Evolutionary conservation across 805 yeast genomes (phyloP).

Genomic region (Zygoascus biomembranicola): DNA sequence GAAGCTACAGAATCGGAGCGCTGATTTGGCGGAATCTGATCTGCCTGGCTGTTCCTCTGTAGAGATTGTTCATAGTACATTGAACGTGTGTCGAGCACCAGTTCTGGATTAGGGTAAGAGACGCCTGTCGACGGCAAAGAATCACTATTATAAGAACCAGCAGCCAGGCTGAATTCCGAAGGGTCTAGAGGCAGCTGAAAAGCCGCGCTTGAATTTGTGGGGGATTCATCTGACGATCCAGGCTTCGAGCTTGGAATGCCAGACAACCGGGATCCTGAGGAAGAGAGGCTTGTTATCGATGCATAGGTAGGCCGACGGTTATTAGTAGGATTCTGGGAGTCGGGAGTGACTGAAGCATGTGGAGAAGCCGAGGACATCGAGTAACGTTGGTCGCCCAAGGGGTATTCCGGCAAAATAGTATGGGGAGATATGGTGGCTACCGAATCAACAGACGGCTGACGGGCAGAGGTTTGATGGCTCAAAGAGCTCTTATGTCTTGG

Average conservation of each 20-base stretch:
- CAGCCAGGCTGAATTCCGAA: constrained; percentile 9
- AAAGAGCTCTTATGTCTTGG: background rate
- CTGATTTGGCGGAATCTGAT: background rate
- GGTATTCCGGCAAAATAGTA: background rate
- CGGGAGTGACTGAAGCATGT: background rate
- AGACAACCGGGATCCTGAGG: constrained; percentile 3
- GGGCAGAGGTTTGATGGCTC: background rate
- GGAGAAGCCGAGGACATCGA: background rate
- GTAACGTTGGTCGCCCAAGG: background rate
- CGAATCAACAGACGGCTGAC: background rate
- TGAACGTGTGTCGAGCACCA: constrained; percentile 14
- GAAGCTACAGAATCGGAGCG: background rate
- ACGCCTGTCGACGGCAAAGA: background rate
- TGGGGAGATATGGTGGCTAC: background rate
- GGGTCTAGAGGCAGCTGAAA: constrained; percentile 8
- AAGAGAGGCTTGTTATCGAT: constrained; percentile 6
- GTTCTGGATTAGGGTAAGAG: constrained; percentile 17
- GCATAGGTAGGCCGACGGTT: constrained; percentile 9
- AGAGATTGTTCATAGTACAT: constrained; percentile 7
- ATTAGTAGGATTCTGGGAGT: background rate
- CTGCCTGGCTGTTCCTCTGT: background rate
- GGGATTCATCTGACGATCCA: background rate
- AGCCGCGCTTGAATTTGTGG: background rate
- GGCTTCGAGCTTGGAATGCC: background rate
- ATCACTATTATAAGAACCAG: background rate